A percentile compares a stretch with the other conserved stretches of the same genome.
Evolutionary conservation across 768 basidiomycete species (phyloP).

Genomic region (Agrocybe praecox): DNA sequence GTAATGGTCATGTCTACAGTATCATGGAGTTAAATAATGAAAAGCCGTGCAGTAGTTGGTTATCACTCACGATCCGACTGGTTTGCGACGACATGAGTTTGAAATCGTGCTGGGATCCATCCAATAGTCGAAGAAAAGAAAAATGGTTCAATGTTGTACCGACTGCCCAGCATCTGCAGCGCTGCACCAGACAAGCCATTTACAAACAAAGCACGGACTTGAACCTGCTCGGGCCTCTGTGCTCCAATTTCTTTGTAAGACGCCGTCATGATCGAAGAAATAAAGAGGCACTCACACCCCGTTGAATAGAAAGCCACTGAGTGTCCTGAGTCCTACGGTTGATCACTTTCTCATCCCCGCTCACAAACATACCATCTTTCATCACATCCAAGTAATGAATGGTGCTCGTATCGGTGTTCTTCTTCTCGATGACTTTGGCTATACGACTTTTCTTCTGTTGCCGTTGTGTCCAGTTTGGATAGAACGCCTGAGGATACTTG

Average conservation of each 20-base stretch:
- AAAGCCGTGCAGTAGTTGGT: not conserved
- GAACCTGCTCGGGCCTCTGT: conserved; percentile 29
- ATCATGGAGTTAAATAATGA: not conserved
- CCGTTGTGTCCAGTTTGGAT: conserved; percentile 55
- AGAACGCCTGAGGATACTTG: conserved; percentile 53
- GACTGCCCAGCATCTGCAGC: conserved; percentile 57
- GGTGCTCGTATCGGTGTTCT: conserved; percentile 22
- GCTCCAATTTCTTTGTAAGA: not conserved
- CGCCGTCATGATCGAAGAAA: not conserved
- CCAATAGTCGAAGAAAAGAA: conserved; percentile 65
- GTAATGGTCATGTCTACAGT: conserved; percentile 57
- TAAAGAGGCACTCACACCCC: conserved; percentile 11
- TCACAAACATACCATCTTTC: conserved; percentile 33
- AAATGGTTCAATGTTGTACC: conserved; percentile 62
- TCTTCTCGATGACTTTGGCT: conserved; percentile 24
- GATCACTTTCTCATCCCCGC: conserved; percentile 20
- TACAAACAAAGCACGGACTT: conserved; percentile 52
- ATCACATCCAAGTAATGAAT: conserved; percentile 44
- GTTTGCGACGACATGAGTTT: conserved; percentile 38
- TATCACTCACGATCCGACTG: conserved; percentile 40
- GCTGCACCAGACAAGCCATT: conserved; percentile 51
- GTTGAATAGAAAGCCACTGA: conserved; percentile 34
- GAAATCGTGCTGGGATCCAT: conserved; percentile 63
- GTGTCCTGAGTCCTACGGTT: conserved; percentile 20
- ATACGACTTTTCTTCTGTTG: conserved; percentile 46